Conservation (phyloP, 208 protist genomes). For the Acanthamoeba healyi region DNA sequence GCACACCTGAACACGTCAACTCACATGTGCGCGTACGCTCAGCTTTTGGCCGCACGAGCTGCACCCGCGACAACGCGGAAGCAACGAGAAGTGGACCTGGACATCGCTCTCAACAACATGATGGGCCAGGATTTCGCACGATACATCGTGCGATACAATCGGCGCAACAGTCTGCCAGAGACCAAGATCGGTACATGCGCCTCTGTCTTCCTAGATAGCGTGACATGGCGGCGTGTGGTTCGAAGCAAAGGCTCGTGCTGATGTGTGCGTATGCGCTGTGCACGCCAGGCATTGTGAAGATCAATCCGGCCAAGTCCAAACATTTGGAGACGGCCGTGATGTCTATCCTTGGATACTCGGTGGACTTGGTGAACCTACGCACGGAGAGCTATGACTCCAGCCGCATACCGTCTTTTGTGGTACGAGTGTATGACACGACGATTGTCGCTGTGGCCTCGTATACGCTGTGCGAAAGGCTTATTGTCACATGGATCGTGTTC, state of each 20-base stretch:
- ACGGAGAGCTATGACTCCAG: slow-evolving; percentile 19
- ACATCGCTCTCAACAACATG: slow-evolving; percentile 95
- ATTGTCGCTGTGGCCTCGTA: too few species aligned
- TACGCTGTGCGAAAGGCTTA: too few species aligned
- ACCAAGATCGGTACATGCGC: background rate
- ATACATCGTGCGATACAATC: background rate
- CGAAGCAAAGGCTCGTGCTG: too few species aligned
- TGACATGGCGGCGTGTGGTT: too few species aligned
- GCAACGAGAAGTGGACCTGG: slow-evolving; percentile 96
- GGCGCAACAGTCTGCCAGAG: background rate
- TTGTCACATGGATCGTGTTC: slow-evolving; percentile 35
- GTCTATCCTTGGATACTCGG: slow-evolving; percentile 91
- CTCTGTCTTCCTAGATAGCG: too few species aligned
- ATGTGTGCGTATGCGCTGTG: too few species aligned
- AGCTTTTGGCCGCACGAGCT: slow-evolving; percentile 86
- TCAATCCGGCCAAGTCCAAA: slow-evolving; percentile 98
- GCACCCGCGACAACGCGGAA: slow-evolving; percentile 76
- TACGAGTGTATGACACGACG: too few species aligned
- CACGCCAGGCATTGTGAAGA: slow-evolving; percentile 93
- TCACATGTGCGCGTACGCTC: too few species aligned
- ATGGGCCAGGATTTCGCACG: slow-evolving; percentile 78
- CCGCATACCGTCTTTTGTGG: background rate
- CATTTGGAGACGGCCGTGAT: slow-evolving; percentile 98
- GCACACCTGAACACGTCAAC: too few species aligned
- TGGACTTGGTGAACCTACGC: slow-evolving; percentile 41